Conservation (phyloP, 176 grass and related monocot species). For the Eragrostis nindensis region DNA sequence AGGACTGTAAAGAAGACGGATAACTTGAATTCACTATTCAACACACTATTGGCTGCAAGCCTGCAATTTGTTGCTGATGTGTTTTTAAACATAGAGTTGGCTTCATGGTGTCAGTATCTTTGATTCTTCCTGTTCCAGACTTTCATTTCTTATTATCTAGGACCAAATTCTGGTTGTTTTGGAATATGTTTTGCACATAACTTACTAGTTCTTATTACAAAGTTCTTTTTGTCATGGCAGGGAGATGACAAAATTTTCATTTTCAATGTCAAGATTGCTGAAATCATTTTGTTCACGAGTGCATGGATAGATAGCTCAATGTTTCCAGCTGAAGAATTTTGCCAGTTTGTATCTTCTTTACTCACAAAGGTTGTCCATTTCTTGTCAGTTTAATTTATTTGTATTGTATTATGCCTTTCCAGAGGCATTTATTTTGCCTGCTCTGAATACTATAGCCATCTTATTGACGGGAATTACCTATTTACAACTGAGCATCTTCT, state of each 20-base stretch:
- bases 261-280: slow-evolving; percentile 72
- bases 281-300: slow-evolving; percentile 66
- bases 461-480: slow-evolving; percentile 14
- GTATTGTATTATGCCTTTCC: not conserved
- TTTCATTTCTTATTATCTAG: slow-evolving; percentile 24
- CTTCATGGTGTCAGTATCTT: slow-evolving; percentile 6
- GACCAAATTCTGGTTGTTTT: slow-evolving; percentile 12
- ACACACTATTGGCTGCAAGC: not conserved
- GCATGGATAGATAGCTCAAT: slow-evolving; percentile 49
- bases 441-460: not conserved
- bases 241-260: slow-evolving; percentile 69
- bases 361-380: slow-evolving; percentile 48
- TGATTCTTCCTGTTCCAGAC: not conserved
- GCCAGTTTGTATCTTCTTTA: slow-evolving; percentile 62
- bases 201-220: not conserved
- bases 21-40: not conserved
- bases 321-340: slow-evolving; percentile 60
- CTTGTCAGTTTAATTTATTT: not conserved
- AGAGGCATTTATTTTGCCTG: not conserved
- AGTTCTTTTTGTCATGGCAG: slow-evolving; percentile 53
- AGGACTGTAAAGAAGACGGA: not conserved
- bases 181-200: slow-evolving; percentile 20
- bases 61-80: not conserved
- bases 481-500: not conserved
- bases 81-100: slow-evolving; percentile 1